These are phyloP conservation scores for Haplosporangium gracile DNA, from an alignment of 192 early-diverging fungal species.

Conservation along the genomic window DNA sequence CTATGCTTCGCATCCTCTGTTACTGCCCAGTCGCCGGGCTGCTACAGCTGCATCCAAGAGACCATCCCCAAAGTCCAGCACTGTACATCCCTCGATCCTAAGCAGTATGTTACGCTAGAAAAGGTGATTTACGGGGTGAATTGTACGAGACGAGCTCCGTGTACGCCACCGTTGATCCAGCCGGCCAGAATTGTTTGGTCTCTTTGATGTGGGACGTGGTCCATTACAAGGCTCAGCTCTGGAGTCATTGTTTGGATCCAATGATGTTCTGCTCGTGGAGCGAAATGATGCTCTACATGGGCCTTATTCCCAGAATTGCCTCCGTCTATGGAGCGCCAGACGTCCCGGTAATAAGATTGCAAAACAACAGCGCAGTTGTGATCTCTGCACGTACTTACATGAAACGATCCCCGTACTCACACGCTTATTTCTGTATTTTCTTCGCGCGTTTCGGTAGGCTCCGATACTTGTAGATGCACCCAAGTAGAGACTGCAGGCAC, in stretches of 20 bases:
- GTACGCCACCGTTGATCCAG: constrained; percentile 10
- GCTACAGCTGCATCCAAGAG: constrained; percentile 18
- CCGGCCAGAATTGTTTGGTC: constrained; percentile 7
- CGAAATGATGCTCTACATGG: constrained; percentile 44
- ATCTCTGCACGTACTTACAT: background rate
- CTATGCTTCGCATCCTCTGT: background rate
- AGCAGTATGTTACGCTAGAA: constrained; percentile 11
- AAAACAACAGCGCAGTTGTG: too few species aligned
- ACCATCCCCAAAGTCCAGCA: constrained; percentile 11
- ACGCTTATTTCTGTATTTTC: too few species aligned
- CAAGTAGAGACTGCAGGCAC: too few species aligned
- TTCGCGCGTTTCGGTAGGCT: too few species aligned
- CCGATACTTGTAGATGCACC: too few species aligned
- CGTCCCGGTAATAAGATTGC: constrained; percentile 30
- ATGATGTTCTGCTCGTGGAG: constrained; percentile 14
- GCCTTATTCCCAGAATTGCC: constrained; percentile 32
- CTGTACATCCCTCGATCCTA: constrained; percentile 11
- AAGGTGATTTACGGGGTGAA: constrained; percentile 19
- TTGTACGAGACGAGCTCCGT: background rate
- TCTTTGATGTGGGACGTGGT: constrained; percentile 46
- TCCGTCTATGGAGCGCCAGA: constrained; percentile 28
- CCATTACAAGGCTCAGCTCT: constrained; percentile 32
- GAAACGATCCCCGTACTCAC: background rate
- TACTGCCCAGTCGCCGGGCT: constrained; percentile 29
- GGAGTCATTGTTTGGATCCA: constrained; percentile 31